Evolutionary conservation across 371 early-diverging fungal species (phyloP).

Genomic region (Rhizopus delemar): DNA sequence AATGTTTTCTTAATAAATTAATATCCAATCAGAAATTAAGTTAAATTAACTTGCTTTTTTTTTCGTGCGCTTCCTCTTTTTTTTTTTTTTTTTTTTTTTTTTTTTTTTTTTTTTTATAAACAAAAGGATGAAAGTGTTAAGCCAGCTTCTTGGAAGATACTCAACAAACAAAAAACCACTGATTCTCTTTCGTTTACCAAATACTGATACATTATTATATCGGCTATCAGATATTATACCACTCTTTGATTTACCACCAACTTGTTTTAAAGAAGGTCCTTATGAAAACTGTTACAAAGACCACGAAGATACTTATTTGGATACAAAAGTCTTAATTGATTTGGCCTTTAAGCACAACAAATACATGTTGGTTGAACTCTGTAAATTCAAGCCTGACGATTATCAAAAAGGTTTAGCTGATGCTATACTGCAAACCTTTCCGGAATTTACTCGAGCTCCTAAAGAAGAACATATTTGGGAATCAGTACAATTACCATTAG

Average conservation of each 20-base stretch:
- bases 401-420: conserved; percentile 25
- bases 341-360: conserved; percentile 19
- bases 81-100: not conserved
- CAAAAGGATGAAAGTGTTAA: conserved; percentile 18
- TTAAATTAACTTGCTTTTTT: not conserved
- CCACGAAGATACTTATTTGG: conserved; percentile 29
- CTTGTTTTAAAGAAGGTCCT: conserved; percentile 11
- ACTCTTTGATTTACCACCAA: conserved; percentile 22
- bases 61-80: conserved; percentile 4
- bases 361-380: conserved; percentile 23
- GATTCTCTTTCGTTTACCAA: conserved; percentile 24
- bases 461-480: conserved; percentile 34
- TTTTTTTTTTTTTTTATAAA: not conserved
- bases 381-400: conserved; percentile 30
- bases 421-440: conserved; percentile 24
- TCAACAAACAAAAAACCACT: conserved; percentile 25
- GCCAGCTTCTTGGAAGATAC: conserved; percentile 24
- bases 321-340: conserved; percentile 21
- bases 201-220: conserved; percentile 23
- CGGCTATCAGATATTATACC: conserved; percentile 26
- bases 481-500: conserved; percentile 26
- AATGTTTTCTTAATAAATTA: not conserved
- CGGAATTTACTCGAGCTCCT: conserved; percentile 24
- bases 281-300: conserved; percentile 26
- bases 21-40: not conserved